Base-by-base conservation (phyloP, 768 basidiomycete species). In the Symmetrospora coprosmae region DNA sequence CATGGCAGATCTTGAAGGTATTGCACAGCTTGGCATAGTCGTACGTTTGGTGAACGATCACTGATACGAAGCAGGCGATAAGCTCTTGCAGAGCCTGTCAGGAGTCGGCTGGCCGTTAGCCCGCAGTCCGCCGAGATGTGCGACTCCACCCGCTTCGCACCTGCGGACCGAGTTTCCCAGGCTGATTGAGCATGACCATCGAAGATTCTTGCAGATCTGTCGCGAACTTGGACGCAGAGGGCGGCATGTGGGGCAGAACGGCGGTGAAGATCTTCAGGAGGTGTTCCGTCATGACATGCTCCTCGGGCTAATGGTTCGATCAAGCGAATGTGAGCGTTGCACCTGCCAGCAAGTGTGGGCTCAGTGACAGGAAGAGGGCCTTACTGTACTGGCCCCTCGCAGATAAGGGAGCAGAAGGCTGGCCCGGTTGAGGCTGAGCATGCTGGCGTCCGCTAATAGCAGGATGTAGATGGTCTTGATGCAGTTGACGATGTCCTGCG, bases 121-220 rank as follows among this genome's bases (percentile, higher is more conserved):
- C n/a, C n/a, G n/a, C n/a, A n/a, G n/a, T n/a, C n/a, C n/a, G n/a
- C n/a, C n/a, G n/a, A n/a, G n/a, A n/a, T n/a, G n/a, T n/a, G n/a
- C n/a, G n/a, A n/a, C n/a, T n/a, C n/a, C n/a, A n/a, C n/a, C n/a
- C n/a, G n/a, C n/a, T n/a, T n/a, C n/a, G n/a, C 13, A 66, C 49
- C 1, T 25, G 14, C 9, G 48, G 34, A 43, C 48, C 64, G 5
- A 53, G 47, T 1, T 21, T 17, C 4, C 63, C 38, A 13, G 64
- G 89, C 67, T 86, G 88, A 66, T 87, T 78, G 39, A 99, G 84
- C 90, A 97, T 90, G 0, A 87, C 86, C 65, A 92, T 81, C 11
- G 97, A 75, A 6, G 81, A 78, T 4, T 76, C 71, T 66, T 92
- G 89, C 17, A 99, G 76, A 51, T 91, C 87, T 37, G 82, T 79